Evolutionary conservation across 108 stramenopile genomes (phyloP), one percentile per base, ranked within the genome.

Genomic region (Skeletonema tropicum): DNA sequence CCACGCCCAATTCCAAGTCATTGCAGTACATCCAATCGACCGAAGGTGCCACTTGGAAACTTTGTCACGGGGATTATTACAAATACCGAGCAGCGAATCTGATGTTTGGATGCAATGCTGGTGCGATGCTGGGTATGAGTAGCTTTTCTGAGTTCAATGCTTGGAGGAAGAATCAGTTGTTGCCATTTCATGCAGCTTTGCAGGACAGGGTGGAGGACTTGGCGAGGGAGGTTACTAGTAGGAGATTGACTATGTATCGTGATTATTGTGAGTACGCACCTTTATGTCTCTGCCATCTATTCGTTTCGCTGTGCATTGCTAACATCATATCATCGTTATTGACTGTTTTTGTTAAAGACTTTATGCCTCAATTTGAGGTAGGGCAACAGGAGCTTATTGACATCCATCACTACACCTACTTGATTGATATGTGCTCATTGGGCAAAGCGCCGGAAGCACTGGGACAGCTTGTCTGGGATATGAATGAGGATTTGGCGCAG

Each of bases 91-190:
- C 85, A 15, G 68, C 70, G 15, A 78, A 77, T 57, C 64, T 86
- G 26, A 83, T 83, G 85, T 86, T 86, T 60, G 85, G 85, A 13
- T 86, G 79, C 62, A 83, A 86, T 57, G 76, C 85, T 5, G 76
- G 74, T 23, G 74, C 79, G 5, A 78, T 86, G 82, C 23, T 26
- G 26, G 77, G 76, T 12, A 78, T 86, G 12, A 30, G 36, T 3
- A 66, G 61, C 57, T 86, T 86, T 58, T 68, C 59, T 11, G 73
- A 76, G 31, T 86, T 86, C 38, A 83, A 86, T 60, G n/a, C 75
- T 29, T 83, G 82, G 80, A 63, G 85, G 36, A 86, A 86, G 79
- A 86, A 86, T 70, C 82, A 83, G 79, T 42, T 86, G n/a, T 64
- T 86, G 29, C 68, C 68, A 29, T 83, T 77, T 52, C 80, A 86